Evolutionary conservation across 1,284 basidiomycete genomes (phyloP).

Genomic region (Inonotus hispidus): DNA sequence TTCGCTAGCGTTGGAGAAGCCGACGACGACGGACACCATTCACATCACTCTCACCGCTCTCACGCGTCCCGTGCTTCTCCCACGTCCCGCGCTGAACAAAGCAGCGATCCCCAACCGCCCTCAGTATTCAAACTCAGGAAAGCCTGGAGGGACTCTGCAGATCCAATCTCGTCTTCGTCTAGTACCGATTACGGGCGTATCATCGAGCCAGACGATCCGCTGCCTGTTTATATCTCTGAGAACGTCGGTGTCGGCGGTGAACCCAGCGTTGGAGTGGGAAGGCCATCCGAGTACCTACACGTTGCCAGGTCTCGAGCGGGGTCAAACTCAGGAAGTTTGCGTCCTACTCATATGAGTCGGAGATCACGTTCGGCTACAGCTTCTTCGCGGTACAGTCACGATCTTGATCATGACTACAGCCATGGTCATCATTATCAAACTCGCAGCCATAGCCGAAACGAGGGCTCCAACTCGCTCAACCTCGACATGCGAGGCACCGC

Average conservation of each 20-base stretch:
- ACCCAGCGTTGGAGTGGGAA: neutral
- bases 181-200: neutral
- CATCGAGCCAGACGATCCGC: neutral
- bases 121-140: slow-evolving; percentile 5
- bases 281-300: neutral
- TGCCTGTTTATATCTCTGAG: neutral
- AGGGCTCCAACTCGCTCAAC: neutral
- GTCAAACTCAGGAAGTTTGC: neutral
- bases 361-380: neutral
- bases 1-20: neutral
- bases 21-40: neutral
- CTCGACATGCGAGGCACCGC: neutral
- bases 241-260: neutral
- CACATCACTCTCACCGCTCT: neutral
- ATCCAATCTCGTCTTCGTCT: neutral
- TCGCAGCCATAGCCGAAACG: neutral
- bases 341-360: neutral
- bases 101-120: slow-evolving; percentile 7
- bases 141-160: slow-evolving; percentile 6
- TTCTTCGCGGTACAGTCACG: neutral
- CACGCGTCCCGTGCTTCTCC: neutral
- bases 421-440: neutral
- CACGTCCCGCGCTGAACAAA: neutral
- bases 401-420: neutral
- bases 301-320: neutral